phyloP scores from a whole-genome alignment of 2,329 filamentous ascomycete species.

The Monosporascus sp. region DNA sequence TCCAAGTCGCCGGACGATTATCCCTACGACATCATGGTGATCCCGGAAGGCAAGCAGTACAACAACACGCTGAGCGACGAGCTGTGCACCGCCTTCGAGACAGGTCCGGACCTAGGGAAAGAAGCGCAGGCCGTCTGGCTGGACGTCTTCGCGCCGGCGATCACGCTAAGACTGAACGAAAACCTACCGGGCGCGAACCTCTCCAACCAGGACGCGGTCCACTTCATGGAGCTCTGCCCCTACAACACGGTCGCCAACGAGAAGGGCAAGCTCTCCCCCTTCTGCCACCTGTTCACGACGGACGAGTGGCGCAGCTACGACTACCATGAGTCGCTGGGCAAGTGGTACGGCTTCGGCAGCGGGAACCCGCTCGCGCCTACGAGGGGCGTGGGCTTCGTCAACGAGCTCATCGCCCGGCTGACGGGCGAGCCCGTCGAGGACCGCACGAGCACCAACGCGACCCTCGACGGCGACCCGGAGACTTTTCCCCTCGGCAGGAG shows the following conservation, averaged over 20 bases:
- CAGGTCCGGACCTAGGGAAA: slow-evolving; percentile 45
- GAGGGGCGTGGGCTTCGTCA: slow-evolving; percentile 81
- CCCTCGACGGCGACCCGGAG: slow-evolving; percentile 58
- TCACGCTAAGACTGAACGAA: slow-evolving; percentile 63
- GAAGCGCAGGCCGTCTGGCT: slow-evolving; percentile 54
- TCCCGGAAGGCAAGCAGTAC: slow-evolving; percentile 59
- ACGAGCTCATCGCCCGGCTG: slow-evolving; percentile 79
- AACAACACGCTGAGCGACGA: slow-evolving; percentile 83
- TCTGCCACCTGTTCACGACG: slow-evolving; percentile 70
- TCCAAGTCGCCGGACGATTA: slow-evolving; percentile 39
- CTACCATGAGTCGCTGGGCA: slow-evolving; percentile 73
- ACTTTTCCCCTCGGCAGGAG: slow-evolving; percentile 68
- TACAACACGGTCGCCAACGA: slow-evolving; percentile 70
- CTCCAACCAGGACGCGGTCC: slow-evolving; percentile 55
- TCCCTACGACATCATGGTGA: slow-evolving; percentile 54
- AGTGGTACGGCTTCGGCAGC: slow-evolving; percentile 76
- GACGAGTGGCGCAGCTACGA: slow-evolving; percentile 75
- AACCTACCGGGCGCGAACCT: slow-evolving; percentile 65
- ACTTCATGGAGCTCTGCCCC: slow-evolving; percentile 84
- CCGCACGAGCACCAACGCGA: slow-evolving; percentile 70
- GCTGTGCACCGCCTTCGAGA: slow-evolving; percentile 66
- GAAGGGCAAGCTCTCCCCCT: slow-evolving; percentile 55
- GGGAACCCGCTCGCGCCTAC: slow-evolving; percentile 77
- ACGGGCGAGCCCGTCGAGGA: slow-evolving; percentile 65
- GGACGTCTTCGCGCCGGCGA: slow-evolving; percentile 58